Conservation (phyloP, 139 green algal genomes). For the Haematococcus sp. region DNA sequence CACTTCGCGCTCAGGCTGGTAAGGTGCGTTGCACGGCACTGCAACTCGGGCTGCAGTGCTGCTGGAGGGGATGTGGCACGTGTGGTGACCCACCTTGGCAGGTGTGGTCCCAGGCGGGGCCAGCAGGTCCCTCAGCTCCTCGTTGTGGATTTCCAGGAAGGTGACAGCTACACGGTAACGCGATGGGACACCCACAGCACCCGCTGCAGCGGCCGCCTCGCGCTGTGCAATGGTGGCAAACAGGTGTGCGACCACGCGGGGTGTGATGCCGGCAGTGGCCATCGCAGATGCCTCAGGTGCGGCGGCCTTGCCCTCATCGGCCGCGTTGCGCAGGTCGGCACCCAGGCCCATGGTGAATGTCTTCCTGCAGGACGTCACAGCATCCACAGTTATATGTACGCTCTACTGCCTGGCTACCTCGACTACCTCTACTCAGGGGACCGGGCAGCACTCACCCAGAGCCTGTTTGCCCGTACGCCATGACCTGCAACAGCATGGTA, state of each 20-base stretch:
- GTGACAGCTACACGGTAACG: not conserved
- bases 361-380: conserved; percentile 27
- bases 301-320: not conserved
- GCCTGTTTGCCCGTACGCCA: conserved; percentile 59
- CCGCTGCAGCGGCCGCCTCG: not conserved
- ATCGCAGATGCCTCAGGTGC: not conserved
- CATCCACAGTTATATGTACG: not conserved
- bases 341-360: conserved; percentile 47
- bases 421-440: not conserved
- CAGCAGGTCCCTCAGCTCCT: conserved; percentile 50
- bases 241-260: conserved; percentile 26
- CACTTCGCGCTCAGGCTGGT: too few relatives aligned
- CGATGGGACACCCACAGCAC: not conserved
- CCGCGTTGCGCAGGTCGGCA: not conserved
- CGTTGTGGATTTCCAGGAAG: conserved; percentile 58
- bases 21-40: too few relatives aligned
- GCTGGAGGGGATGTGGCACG: not conserved
- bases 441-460: conserved; percentile 2
- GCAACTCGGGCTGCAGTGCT: too few relatives aligned
- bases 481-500: too few relatives aligned
- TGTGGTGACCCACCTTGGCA: not conserved
- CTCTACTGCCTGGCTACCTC: not conserved
- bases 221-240: not conserved
- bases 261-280: conserved; percentile 14
- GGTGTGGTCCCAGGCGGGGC: not conserved